Percentiles rank a stretch among this genome's conserved stretches.
Conservation (phyloP, 345 rosid species). For the Populus alba region DNA sequence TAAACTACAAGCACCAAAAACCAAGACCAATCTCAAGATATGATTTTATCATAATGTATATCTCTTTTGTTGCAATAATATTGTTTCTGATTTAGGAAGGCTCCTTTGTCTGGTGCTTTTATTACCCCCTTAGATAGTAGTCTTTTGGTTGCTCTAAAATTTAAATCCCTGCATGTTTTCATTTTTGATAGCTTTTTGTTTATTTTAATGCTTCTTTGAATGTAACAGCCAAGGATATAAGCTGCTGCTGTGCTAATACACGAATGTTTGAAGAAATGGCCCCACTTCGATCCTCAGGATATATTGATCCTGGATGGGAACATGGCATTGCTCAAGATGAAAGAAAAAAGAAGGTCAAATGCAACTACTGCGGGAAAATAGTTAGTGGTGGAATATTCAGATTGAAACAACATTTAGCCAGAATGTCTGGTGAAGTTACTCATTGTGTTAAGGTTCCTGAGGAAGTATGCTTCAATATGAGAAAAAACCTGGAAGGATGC, state of each 20-base stretch:
- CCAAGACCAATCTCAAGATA: not conserved
- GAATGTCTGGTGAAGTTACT: constrained; percentile 74
- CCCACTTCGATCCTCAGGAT: constrained; percentile 53
- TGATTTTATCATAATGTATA: not conserved
- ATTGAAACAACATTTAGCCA: constrained; percentile 74
- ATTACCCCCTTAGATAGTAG: not conserved
- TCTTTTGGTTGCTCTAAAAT: not conserved
- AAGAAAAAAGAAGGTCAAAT: constrained; percentile 74
- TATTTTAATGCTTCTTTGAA: not conserved
- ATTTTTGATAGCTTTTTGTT: not conserved
- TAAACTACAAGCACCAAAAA: not conserved
- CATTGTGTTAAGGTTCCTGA: constrained; percentile 73
- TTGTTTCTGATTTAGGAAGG: not conserved
- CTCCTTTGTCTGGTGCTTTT: not conserved
- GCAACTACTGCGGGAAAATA: constrained; percentile 78
- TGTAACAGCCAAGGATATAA: constrained; percentile 22
- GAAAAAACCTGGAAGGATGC: constrained; percentile 60
- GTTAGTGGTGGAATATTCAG: constrained; percentile 80
- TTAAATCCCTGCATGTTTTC: not conserved
- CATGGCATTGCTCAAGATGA: constrained; percentile 79
- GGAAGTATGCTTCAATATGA: constrained; percentile 61
- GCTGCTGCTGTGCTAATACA: constrained; percentile 6
- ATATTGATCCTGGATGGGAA: constrained; percentile 82
- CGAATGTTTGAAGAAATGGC: constrained; percentile 55
- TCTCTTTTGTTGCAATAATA: not conserved